These are phyloP conservation scores for Fusarium temperatum DNA, from an alignment of 2,329 filamentous ascomycete species.

Conservation along the genomic window DNA sequence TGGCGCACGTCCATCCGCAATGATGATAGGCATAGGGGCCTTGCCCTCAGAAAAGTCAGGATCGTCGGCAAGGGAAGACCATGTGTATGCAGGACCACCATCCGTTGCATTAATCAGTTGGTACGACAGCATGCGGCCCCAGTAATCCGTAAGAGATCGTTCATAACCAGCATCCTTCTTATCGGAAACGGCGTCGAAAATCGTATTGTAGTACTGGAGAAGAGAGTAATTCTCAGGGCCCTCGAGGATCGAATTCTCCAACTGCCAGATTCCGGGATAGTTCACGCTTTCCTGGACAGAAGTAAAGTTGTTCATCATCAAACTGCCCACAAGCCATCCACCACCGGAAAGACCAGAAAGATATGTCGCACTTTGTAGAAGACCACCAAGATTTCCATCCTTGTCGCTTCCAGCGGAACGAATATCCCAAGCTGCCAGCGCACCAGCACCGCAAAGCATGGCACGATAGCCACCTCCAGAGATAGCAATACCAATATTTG, in stretches of 20 bases:
- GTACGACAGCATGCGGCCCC: constrained; percentile 86
- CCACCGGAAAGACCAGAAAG: constrained; percentile 83
- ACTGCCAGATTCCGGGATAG: constrained; percentile 52
- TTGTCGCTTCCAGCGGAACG: constrained; percentile 62
- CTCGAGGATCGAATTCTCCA: constrained; percentile 53
- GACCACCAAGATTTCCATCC: constrained; percentile 77
- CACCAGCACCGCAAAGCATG: constrained; percentile 84
- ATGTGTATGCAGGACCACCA: constrained; percentile 82
- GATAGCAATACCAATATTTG: constrained; percentile 76
- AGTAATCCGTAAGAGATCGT: constrained; percentile 85
- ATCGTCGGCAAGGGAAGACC: constrained; percentile 71
- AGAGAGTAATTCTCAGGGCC: constrained; percentile 51
- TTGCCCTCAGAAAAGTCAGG: constrained; percentile 53
- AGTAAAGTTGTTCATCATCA: constrained; percentile 86
- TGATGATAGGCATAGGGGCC: constrained; percentile 59
- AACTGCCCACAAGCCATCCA: constrained; percentile 83
- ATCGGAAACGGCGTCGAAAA: constrained; percentile 47
- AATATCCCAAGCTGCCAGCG: constrained; percentile 79
- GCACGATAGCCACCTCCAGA: constrained; percentile 89
- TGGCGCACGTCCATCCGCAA: constrained; percentile 59
- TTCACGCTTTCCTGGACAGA: constrained; percentile 56
- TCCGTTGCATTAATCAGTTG: constrained; percentile 81
- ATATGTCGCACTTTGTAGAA: constrained; percentile 85
- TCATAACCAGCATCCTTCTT: constrained; percentile 55
- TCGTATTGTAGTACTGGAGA: constrained; percentile 51